Evolutionary conservation across 306 rosid genomes (phyloP).

Genomic region (Prunus campanulata): DNA sequence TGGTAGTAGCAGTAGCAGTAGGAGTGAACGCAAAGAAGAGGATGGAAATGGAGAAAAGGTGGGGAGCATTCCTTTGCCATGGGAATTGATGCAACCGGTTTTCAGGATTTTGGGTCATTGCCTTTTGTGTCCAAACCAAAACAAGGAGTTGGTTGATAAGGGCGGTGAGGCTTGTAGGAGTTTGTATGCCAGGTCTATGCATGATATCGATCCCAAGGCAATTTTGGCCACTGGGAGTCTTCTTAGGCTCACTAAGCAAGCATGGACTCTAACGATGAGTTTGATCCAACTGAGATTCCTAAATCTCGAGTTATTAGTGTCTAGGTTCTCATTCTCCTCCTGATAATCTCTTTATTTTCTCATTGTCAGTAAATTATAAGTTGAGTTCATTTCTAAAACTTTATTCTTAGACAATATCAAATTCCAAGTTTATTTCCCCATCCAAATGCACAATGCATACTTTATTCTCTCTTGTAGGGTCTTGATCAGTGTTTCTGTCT

Average conservation of each 20-base stretch:
- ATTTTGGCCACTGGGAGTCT: slow-evolving; percentile 65
- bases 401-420: no score
- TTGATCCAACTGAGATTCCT: slow-evolving; percentile 34
- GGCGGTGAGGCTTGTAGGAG: slow-evolving; percentile 52
- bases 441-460: no score
- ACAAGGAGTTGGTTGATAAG: slow-evolving; percentile 20
- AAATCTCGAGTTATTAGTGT: slow-evolving; percentile 13
- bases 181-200: slow-evolving; percentile 58
- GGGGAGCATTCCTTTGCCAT: slow-evolving; percentile 63
- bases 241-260: slow-evolving; percentile 40
- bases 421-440: no score
- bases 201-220: slow-evolving; percentile 61
- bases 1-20: neutral
- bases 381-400: no score
- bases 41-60: neutral
- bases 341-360: neutral
- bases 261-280: neutral
- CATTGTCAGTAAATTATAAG: no score
- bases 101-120: slow-evolving; percentile 67
- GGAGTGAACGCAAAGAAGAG: neutral
- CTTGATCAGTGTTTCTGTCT: no score
- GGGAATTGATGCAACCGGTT: slow-evolving; percentile 67
- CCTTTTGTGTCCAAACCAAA: slow-evolving; percentile 36
- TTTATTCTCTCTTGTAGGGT: no score
- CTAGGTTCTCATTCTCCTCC: neutral